Conservation (phyloP, 352 stramenopile species). For the Nothophytophthora sp. region DNA sequence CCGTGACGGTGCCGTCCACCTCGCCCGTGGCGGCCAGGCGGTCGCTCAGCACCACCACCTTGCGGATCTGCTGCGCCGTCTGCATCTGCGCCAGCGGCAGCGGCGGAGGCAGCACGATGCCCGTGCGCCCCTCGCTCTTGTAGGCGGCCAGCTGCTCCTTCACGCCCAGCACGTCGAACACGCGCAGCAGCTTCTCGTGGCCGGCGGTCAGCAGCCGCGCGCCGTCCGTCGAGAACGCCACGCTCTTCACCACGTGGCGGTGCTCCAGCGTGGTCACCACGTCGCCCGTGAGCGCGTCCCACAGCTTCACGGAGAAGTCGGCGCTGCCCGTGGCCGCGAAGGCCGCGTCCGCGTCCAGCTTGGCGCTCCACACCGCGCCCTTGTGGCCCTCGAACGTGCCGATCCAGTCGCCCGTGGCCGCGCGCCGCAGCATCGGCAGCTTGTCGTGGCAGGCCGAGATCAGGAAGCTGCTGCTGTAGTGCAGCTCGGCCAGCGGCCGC, state of each 20-base stretch:
- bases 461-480: constrained; percentile 80
- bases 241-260: constrained; percentile 97
- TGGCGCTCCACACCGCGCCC: constrained; percentile 92
- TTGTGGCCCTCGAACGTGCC: constrained; percentile 98
- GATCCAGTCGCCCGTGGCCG: constrained; percentile 94
- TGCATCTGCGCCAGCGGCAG: constrained; percentile 50
- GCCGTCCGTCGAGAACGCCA: constrained; percentile 92
- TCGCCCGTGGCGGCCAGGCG: constrained; percentile 64
- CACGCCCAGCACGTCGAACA: constrained; percentile 85
- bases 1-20: constrained; percentile 64
- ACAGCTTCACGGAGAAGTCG: constrained; percentile 97
- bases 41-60: constrained; percentile 68
- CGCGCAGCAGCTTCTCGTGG: constrained; percentile 94
- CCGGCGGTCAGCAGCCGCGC: constrained; percentile 90
- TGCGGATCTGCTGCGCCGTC: constrained; percentile 75
- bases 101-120: constrained; percentile 56
- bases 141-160: constrained; percentile 67
- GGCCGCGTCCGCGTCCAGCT: constrained; percentile 80
- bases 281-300: constrained; percentile 96
- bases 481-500: constrained; percentile 72
- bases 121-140: constrained; percentile 58
- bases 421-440: constrained; percentile 86
- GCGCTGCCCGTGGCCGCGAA: constrained; percentile 91
- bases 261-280: constrained; percentile 94
- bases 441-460: constrained; percentile 90